Percentiles rank a stretch among this genome's conserved stretches.
Conservation (phyloP, 179 eudicot genomes). For the Silene vulgaris region DNA sequence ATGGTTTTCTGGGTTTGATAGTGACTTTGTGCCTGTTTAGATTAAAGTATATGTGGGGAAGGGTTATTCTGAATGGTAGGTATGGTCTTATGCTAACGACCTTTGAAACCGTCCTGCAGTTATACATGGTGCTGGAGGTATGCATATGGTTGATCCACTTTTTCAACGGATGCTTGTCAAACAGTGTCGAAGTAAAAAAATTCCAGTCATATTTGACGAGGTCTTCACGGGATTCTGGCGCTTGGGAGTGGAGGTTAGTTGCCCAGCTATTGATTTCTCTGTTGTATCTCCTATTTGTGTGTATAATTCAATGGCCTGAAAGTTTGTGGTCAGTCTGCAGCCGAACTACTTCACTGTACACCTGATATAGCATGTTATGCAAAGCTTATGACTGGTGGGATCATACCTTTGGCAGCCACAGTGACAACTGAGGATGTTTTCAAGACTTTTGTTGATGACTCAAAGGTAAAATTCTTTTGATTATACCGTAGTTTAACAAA, state of each 20-base stretch:
- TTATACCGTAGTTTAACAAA: conserved; percentile 6
- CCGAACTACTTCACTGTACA: conserved; percentile 70
- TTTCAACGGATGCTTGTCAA: conserved; percentile 86
- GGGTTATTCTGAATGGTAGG: too few relatives aligned
- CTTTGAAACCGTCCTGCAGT: conserved; percentile 41
- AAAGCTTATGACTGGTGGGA: conserved; percentile 96
- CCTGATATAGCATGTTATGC: conserved; percentile 95
- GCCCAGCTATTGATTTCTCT: not conserved
- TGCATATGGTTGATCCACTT: conserved; percentile 94
- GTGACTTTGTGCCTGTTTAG: not conserved
- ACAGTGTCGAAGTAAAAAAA: conserved; percentile 59
- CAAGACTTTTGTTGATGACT: conserved; percentile 67
- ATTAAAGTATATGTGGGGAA: not conserved
- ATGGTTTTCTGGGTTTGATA: too few relatives aligned
- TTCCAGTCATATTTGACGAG: conserved; percentile 96
- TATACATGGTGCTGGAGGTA: conserved; percentile 91
- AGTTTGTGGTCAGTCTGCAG: conserved; percentile 64
- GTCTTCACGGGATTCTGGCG: conserved; percentile 99
- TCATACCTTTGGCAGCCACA: conserved; percentile 88
- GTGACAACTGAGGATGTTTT: conserved; percentile 77
- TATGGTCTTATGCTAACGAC: not conserved
- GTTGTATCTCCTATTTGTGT: not conserved
- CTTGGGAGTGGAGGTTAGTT: conserved; percentile 86
- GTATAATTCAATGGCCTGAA: conserved; percentile 3
- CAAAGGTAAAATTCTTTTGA: conserved; percentile 53